Percentiles rank a stretch among this genome's conserved stretches.
Conservation (phyloP, 2,329 filamentous ascomycete species). For the Aspergillus piperis region DNA sequence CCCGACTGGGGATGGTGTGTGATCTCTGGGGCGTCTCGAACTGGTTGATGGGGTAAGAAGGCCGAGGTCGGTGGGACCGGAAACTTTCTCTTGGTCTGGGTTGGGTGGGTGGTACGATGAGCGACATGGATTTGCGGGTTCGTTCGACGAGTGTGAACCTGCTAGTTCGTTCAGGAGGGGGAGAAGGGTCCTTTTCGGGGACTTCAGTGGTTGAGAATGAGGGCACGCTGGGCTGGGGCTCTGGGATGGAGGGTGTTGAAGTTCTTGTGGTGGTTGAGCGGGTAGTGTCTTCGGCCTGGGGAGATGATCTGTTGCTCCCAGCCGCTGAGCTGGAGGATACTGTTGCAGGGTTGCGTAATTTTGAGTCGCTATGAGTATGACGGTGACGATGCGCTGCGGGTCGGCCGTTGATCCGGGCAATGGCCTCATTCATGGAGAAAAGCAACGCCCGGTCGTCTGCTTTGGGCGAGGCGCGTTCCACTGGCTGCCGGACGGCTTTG, state of each 20-base stretch:
- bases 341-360: constrained; percentile 5
- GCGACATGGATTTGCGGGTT: constrained; percentile 77
- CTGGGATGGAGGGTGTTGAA: not conserved
- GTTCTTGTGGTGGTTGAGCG: not conserved
- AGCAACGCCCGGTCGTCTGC: constrained; percentile 37
- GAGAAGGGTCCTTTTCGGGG: not conserved
- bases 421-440: constrained; percentile 35
- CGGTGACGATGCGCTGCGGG: constrained; percentile 9
- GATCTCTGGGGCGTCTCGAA: constrained; percentile 55
- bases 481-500: constrained; percentile 35
- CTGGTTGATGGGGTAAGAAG: constrained; percentile 56
- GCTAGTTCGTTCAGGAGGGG: constrained; percentile 14
- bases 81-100: constrained; percentile 24
- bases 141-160: constrained; percentile 67
- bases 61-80: constrained; percentile 30
- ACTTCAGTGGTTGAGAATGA: not conserved
- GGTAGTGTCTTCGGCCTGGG: not conserved
- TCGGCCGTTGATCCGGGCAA: constrained; percentile 33
- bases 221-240: not conserved
- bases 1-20: constrained; percentile 24
- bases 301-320: not conserved
- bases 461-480: constrained; percentile 23
- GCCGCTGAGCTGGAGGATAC: not conserved
- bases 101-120: constrained; percentile 47
- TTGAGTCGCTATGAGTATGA: not conserved